Evolutionary conservation across 176 grass and related monocot species (phyloP).

Genomic region (Aegilops sharonensis): DNA sequence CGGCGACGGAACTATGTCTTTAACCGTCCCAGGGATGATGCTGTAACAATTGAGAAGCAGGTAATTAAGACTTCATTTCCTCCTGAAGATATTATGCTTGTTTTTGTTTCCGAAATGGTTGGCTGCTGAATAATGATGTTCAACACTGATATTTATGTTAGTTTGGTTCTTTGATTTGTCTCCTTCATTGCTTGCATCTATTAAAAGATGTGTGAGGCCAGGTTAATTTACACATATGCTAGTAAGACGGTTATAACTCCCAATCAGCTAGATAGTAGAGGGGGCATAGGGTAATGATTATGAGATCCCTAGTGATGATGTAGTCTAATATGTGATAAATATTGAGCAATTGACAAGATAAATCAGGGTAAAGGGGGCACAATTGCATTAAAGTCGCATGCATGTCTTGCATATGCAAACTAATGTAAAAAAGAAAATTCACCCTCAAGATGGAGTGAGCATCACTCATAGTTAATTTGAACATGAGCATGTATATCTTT

Average conservation of each 20-base stretch:
- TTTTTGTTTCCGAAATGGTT: background rate
- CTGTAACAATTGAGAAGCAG: conserved; percentile 17
- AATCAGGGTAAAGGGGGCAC: background rate
- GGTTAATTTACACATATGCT: background rate
- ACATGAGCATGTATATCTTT: background rate
- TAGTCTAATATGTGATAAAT: background rate
- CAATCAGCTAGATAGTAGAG: background rate
- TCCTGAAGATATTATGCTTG: background rate
- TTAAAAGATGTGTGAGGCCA: background rate
- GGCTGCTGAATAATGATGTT: background rate
- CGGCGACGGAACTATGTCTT: conserved; percentile 13
- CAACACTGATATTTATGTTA: background rate
- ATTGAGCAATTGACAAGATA: background rate
- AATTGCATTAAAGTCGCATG: background rate
- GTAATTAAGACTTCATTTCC: background rate
- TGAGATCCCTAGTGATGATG: background rate
- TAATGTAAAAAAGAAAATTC: background rate
- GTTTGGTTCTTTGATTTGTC: background rate
- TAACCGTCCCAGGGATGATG: background rate
- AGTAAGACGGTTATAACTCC: conserved; percentile 8
- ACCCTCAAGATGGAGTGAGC: background rate
- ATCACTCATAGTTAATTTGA: background rate
- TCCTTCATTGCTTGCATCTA: background rate
- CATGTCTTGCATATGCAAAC: background rate
- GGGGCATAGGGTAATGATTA: background rate